Evolutionary conservation across 2,329 filamentous ascomycete genomes (phyloP).

Genomic region (Hymenoscyphus linearis): DNA sequence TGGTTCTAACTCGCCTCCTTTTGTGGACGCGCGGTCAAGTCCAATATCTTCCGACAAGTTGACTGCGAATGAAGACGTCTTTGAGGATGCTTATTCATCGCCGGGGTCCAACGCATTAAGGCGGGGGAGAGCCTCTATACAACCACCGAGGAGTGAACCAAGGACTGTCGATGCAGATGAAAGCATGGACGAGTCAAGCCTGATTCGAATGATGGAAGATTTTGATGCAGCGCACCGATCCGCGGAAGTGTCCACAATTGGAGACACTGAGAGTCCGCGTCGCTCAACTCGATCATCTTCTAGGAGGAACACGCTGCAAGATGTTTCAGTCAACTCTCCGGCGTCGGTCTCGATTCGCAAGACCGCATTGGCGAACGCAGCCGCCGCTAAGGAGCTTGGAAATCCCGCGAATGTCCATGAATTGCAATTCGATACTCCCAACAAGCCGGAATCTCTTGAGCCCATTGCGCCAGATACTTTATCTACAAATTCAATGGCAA

Average conservation of each 20-base stretch:
- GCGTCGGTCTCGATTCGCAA: slow-evolving; percentile 8
- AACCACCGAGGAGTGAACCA: slow-evolving; percentile 11
- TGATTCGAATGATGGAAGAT: slow-evolving; percentile 23
- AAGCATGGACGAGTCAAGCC: slow-evolving; percentile 26
- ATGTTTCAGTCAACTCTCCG: not conserved
- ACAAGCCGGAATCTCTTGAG: not conserved
- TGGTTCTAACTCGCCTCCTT: slow-evolving; percentile 22
- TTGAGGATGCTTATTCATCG: slow-evolving; percentile 27
- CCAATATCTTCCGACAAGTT: slow-evolving; percentile 32
- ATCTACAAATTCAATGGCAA: not conserved
- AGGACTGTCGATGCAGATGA: slow-evolving; percentile 9
- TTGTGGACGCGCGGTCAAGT: slow-evolving; percentile 45
- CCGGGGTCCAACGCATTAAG: slow-evolving; percentile 8
- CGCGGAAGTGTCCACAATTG: not conserved
- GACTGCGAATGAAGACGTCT: slow-evolving; percentile 18
- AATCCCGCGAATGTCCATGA: not conserved
- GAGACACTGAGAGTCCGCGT: not conserved
- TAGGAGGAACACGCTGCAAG: not conserved
- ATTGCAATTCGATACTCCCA: not conserved
- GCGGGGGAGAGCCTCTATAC: not conserved
- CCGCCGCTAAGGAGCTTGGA: not conserved
- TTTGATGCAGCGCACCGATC: slow-evolving; percentile 17
- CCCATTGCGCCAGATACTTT: slow-evolving; percentile 26
- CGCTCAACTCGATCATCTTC: slow-evolving; percentile 1
- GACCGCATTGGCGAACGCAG: slow-evolving; percentile 8